These are phyloP conservation scores for Cladorrhinum sp. DNA, from an alignment of 2,329 filamentous ascomycete genomes.

Conservation along the genomic window DNA sequence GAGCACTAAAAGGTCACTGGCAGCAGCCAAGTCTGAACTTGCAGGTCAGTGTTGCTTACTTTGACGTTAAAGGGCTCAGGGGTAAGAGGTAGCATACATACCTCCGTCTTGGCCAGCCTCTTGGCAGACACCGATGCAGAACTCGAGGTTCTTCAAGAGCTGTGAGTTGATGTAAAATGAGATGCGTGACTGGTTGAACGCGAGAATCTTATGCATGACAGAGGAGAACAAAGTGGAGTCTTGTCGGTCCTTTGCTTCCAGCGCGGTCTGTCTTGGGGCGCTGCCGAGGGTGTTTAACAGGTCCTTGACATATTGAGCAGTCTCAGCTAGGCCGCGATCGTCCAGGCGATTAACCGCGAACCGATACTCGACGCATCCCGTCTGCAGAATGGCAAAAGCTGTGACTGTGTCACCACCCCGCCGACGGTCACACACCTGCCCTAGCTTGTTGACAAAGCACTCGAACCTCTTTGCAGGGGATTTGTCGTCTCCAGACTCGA, in stretches of 20 bases:
- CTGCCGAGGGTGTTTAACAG: slow-evolving; percentile 7
- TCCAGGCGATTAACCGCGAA: slow-evolving; percentile 26
- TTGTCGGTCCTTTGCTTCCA: neutral
- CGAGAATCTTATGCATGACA: slow-evolving; percentile 12
- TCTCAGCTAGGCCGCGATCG: neutral
- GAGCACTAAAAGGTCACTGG: neutral
- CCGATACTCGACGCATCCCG: slow-evolving; percentile 25
- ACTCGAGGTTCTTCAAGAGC: neutral
- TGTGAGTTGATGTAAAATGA: slow-evolving; percentile 5
- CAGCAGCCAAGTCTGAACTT: neutral
- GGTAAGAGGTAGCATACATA: neutral
- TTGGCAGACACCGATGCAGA: slow-evolving; percentile 7
- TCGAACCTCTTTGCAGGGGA: slow-evolving; percentile 14
- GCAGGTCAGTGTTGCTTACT: neutral
- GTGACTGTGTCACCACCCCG: slow-evolving; percentile 23
- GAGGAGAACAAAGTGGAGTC: neutral
- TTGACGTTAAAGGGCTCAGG: neutral
- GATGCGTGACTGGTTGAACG: slow-evolving; percentile 19
- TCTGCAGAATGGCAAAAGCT: slow-evolving; percentile 22
- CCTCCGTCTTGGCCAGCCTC: neutral
- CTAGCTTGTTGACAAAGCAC: slow-evolving; percentile 27
- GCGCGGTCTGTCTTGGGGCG: neutral
- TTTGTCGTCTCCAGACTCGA: neutral
- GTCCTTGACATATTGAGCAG: neutral
- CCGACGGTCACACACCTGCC: slow-evolving; percentile 26